Percentiles rank a stretch among this genome's conserved stretches.
Evolutionary conservation across 805 yeast genomes (phyloP).

Genomic region (Ogataea populi-albae): DNA sequence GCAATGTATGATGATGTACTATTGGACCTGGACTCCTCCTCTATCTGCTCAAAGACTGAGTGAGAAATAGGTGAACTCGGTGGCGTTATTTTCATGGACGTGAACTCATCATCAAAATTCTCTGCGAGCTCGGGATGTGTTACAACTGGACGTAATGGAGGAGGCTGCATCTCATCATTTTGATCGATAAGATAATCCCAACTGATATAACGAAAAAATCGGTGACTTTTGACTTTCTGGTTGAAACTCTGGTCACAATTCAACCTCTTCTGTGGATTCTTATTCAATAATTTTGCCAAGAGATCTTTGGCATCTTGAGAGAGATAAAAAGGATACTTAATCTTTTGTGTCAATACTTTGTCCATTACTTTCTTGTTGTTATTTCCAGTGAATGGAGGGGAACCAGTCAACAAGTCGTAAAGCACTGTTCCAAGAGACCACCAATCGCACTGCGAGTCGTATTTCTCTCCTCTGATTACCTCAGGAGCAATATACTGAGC

Average conservation of each 20-base stretch:
- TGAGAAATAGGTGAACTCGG: constrained; percentile 33
- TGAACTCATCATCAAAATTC: constrained; percentile 78
- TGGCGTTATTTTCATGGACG: constrained; percentile 56
- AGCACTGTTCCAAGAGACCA: constrained; percentile 87
- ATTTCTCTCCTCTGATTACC: constrained; percentile 70
- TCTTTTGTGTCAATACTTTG: constrained; percentile 65
- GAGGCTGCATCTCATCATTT: constrained; percentile 53
- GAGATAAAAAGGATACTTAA: constrained; percentile 69
- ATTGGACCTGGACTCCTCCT: constrained; percentile 29
- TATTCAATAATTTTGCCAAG: constrained; percentile 59
- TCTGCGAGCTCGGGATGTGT: constrained; percentile 83
- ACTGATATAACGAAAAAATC: constrained; percentile 72
- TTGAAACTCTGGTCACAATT: constrained; percentile 55
- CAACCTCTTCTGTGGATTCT: constrained; percentile 65
- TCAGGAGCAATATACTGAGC: constrained; percentile 92
- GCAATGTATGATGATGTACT: constrained; percentile 33
- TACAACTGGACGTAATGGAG: constrained; percentile 81
- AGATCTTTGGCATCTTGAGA: constrained; percentile 80
- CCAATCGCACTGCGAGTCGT: constrained; percentile 83
- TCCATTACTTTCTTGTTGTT: constrained; percentile 73
- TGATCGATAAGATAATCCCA: constrained; percentile 61
- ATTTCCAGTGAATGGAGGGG: constrained; percentile 86
- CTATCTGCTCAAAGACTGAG: constrained; percentile 27
- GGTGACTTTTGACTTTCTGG: constrained; percentile 52
- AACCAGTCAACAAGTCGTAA: constrained; percentile 77